Conservation (phyloP, 257 asterid genomes). For the Scutellaria barbata region DNA sequence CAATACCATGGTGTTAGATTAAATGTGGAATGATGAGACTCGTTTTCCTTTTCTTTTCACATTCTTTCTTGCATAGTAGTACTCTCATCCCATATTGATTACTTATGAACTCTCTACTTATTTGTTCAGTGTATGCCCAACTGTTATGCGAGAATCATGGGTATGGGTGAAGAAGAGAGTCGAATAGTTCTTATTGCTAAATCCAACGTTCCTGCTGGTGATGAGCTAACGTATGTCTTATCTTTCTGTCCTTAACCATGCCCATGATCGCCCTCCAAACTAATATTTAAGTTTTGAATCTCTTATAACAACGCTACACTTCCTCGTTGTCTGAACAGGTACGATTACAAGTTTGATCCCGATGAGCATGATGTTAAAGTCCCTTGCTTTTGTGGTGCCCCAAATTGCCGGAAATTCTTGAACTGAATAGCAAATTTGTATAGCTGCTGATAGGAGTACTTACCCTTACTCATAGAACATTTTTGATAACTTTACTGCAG, state of each 20-base stretch:
- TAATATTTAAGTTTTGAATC: not conserved
- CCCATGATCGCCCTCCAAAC: not conserved
- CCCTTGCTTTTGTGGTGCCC: slow-evolving; percentile 79
- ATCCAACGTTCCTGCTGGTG: slow-evolving; percentile 75
- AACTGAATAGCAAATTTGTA: slow-evolving; percentile 49
- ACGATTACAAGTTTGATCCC: slow-evolving; percentile 87
- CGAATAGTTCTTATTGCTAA: slow-evolving; percentile 86
- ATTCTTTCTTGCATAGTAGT: not conserved
- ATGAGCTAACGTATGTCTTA: slow-evolving; percentile 77
- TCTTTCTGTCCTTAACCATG: slow-evolving; percentile 23
- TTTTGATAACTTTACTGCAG: slow-evolving; percentile 14
- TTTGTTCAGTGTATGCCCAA: slow-evolving; percentile 90
- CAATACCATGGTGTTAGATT: not conserved
- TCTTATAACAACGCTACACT: not conserved
- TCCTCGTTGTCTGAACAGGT: slow-evolving; percentile 51
- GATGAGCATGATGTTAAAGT: slow-evolving; percentile 87
- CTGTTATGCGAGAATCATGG: slow-evolving; percentile 91
- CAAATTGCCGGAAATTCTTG: slow-evolving; percentile 82
- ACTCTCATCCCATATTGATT: not conserved
- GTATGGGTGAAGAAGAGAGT: slow-evolving; percentile 73
- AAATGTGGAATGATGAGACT: not conserved
- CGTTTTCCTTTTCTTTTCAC: not conserved
- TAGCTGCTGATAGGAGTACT: slow-evolving; percentile 32
- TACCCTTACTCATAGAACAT: slow-evolving; percentile 18
- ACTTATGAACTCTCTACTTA: slow-evolving; percentile 4